phyloP scores from a whole-genome alignment of 2,329 filamentous ascomycete genomes.

The Penicillium sp. region DNA sequence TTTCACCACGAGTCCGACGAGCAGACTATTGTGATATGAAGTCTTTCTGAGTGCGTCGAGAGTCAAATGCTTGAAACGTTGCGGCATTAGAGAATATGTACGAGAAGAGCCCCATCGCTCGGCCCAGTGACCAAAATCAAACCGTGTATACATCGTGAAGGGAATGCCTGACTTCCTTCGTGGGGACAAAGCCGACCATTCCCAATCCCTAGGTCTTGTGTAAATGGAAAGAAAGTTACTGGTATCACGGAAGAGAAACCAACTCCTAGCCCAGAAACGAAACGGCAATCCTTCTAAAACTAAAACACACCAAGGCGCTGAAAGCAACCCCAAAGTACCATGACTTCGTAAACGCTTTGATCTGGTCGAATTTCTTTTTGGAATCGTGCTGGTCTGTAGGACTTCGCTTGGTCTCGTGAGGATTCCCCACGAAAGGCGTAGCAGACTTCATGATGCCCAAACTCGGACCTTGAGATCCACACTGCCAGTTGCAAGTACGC shows the following conservation, averaged over 20 bases:
- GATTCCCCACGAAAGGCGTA: background rate
- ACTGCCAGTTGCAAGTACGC: conserved; percentile 82
- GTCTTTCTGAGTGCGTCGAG: background rate
- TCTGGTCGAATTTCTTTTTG: background rate
- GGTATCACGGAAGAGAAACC: conserved; percentile 27
- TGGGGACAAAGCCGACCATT: conserved; percentile 7
- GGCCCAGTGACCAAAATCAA: conserved; percentile 7
- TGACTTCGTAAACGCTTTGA: conserved; percentile 10
- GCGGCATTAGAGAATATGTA: conserved; percentile 20
- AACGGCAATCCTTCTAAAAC: conserved; percentile 15
- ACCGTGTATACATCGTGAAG: conserved; percentile 16
- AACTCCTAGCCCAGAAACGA: conserved; percentile 26
- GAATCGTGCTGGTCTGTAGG: background rate
- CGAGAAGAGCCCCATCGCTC: conserved; percentile 9
- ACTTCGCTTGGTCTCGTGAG: background rate
- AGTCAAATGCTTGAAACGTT: conserved; percentile 1
- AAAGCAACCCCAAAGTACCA: conserved; percentile 5
- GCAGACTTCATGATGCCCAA: conserved; percentile 18
- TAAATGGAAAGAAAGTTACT: conserved; percentile 24
- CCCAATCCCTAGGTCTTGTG: conserved; percentile 15
- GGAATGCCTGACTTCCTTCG: conserved; percentile 4
- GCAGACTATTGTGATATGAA: too few relatives aligned
- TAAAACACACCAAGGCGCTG: conserved; percentile 9
- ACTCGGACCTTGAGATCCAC: conserved; percentile 64
- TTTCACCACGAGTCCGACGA: too few relatives aligned